Evolutionary conservation across 2,329 filamentous ascomycete species (phyloP), one percentile per base, ranked within the genome.

Genomic region (Amauroascus niger): DNA sequence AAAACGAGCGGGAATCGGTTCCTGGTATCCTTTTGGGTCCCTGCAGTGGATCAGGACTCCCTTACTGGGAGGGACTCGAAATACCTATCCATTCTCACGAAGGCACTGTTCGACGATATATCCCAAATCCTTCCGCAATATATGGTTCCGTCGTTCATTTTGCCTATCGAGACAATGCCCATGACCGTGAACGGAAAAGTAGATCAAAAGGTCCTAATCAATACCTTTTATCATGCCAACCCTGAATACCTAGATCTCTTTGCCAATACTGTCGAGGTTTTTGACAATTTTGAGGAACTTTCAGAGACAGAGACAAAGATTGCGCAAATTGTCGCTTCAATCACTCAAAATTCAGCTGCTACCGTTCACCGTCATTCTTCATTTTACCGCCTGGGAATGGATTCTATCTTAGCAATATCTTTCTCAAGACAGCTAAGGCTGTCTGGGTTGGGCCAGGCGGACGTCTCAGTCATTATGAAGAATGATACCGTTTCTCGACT

Each of bases 351-450:
- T 0, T 63, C 77, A 0, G 54, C 63, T 2, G 60, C 65, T 0
- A 68, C 73, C 0, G 74, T 95, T 35, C 71, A 69, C 8, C 78
- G 79, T 30, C 83, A 82, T 70, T 84, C 82, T 0, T 88, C 88
- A 0, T 85, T 95, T 56, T 82, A 85, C 53, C 80, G 78, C n/a
- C 67, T 95, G 2, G 90, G 90, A 0, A 67, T 96, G 5, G 88
- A 95, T 64, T 95, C 89, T 0, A 81, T 95, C 24, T 86, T 84
- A 6, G 87, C 87, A 0, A 94, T 95, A 58, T 71, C 78, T 0
- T 69, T 94, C 7, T 79, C 85, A 0, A 80, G 76, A 52, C 63
- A 67, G 14, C 65, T 95, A 0, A 75, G 76, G 49, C 61, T 69
- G 1, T 57, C 63, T 0, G 67, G 79, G 1, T 64, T 72, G 1